These are phyloP conservation scores for Epichloe glyceriae DNA, from an alignment of 2,329 filamentous ascomycete genomes.

Conservation along the genomic window DNA sequence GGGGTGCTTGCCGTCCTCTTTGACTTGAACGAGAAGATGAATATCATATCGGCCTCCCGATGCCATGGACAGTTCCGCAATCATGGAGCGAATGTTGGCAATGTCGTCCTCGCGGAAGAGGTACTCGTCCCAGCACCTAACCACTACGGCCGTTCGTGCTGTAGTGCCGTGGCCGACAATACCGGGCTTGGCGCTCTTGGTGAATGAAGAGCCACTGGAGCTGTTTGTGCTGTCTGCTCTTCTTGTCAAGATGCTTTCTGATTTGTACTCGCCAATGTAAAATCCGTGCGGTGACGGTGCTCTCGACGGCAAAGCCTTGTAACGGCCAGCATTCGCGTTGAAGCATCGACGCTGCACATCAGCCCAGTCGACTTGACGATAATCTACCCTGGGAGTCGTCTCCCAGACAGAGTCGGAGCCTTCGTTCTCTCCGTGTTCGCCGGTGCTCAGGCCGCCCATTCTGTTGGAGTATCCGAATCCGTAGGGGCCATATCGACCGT, in stretches of 20 bases:
- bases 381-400: constrained; percentile 60
- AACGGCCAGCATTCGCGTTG: constrained; percentile 56
- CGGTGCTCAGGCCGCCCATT: constrained; percentile 72
- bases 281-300: constrained; percentile 35
- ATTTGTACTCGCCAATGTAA: constrained; percentile 22
- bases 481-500: constrained; percentile 78
- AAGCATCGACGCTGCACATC: constrained; percentile 64
- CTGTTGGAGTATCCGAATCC: constrained; percentile 73
- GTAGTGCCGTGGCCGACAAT: constrained; percentile 11
- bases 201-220: neutral
- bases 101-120: constrained; percentile 68
- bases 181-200: constrained; percentile 4
- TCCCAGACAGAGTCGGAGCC: constrained; percentile 73
- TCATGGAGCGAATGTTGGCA: constrained; percentile 70
- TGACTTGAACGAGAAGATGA: constrained; percentile 74
- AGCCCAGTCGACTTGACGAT: constrained; percentile 63
- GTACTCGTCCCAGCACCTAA: constrained; percentile 74
- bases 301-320: constrained; percentile 34
- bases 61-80: constrained; percentile 66
- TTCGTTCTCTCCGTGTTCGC: constrained; percentile 70
- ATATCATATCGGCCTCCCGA: constrained; percentile 81
- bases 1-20: constrained; percentile 58
- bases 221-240: constrained; percentile 1
- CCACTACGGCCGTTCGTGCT: constrained; percentile 56
- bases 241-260: neutral